These are phyloP conservation scores for Astragalus membranaceus DNA, from an alignment of 306 rosid species.

Conservation along the genomic window DNA sequence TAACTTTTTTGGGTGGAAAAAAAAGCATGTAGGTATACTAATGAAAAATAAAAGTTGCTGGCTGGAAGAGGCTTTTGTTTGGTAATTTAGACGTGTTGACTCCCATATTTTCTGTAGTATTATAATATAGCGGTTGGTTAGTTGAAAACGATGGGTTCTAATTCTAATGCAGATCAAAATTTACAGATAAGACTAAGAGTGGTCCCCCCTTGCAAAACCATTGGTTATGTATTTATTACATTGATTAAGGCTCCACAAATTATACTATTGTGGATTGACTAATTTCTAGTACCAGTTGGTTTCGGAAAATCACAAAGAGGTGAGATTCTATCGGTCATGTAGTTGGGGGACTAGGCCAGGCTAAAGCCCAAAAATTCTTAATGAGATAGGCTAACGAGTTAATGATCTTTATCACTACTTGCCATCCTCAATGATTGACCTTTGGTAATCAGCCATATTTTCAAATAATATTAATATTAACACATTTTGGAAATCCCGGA, in stretches of 20 bases:
- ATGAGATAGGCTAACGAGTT: not conserved
- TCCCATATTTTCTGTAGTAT: not conserved
- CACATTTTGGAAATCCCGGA: too few species aligned
- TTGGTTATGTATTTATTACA: not conserved
- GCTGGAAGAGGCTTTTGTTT: not conserved
- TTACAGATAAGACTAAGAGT: slow-evolving; percentile 5
- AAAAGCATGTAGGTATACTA: not conserved
- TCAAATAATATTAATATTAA: too few species aligned
- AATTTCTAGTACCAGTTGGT: too few species aligned
- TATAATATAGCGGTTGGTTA: not conserved
- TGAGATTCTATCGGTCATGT: slow-evolving; percentile 13
- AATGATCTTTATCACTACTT: too few species aligned
- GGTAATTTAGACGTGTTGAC: not conserved
- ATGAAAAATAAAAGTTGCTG: not conserved
- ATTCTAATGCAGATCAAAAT: not conserved
- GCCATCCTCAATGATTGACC: too few species aligned
- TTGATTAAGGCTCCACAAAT: slow-evolving; percentile 13
- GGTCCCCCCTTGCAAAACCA: slow-evolving; percentile 24
- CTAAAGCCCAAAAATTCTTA: not conserved
- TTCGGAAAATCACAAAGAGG: not conserved
- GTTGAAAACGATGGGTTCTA: slow-evolving; percentile 23
- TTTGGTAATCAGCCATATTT: too few species aligned
- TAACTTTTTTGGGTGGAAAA: not conserved
- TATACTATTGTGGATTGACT: not conserved
- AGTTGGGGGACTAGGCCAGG: slow-evolving; percentile 2